Percentiles rank a stretch among this genome's conserved stretches.
Conservation (phyloP, 225 moss, liverwort and hornwort species). For the Physcomitrellopsis africana region DNA sequence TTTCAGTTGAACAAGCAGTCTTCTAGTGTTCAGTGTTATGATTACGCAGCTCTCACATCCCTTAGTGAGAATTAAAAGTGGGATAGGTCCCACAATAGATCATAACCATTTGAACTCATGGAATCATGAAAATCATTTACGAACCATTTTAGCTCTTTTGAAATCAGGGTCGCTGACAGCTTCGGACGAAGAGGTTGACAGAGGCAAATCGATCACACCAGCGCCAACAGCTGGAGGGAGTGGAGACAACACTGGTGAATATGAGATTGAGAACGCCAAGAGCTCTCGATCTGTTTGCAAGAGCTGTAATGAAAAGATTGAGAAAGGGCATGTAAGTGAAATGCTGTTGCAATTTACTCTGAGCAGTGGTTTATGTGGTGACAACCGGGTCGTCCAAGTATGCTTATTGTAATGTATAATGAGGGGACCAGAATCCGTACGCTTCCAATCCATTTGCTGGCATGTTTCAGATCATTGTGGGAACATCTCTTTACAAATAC, state of each 20-base stretch:
- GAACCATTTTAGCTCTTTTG: neutral
- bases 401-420: neutral
- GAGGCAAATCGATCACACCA: slow-evolving; percentile 56
- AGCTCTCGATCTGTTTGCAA: slow-evolving; percentile 90
- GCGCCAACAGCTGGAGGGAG: slow-evolving; percentile 46
- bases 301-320: slow-evolving; percentile 82
- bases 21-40: neutral
- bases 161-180: slow-evolving; percentile 44
- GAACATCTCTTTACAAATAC: neutral
- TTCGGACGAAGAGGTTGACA: slow-evolving; percentile 48
- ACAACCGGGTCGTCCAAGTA: neutral
- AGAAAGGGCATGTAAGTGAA: slow-evolving; percentile 75
- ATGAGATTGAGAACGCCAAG: slow-evolving; percentile 88
- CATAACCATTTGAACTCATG: neutral
- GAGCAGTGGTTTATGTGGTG: neutral
- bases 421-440: neutral
- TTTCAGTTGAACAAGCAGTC: neutral
- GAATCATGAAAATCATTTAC: neutral
- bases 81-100: neutral
- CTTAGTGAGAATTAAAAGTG: neutral
- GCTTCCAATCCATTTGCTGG: neutral
- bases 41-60: neutral
- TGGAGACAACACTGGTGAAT: slow-evolving; percentile 71
- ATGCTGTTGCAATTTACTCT: neutral
- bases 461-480: neutral